These are phyloP conservation scores for Cryptomeria japonica DNA, from an alignment of 75 land plant genomes.

Conservation along the genomic window DNA sequence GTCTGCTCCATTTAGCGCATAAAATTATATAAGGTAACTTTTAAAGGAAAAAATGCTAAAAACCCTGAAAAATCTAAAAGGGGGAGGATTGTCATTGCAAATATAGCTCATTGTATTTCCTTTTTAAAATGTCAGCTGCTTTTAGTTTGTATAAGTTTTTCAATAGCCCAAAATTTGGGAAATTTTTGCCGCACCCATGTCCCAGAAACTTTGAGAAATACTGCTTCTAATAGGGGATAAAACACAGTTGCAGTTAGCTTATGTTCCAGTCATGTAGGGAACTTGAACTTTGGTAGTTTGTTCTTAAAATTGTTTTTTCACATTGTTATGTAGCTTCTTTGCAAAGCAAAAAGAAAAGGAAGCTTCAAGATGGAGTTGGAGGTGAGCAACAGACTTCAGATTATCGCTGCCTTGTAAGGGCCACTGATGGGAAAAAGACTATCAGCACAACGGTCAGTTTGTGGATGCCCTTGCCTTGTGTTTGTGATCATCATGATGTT, in stretches of 20 bases:
- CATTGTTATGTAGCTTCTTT: slow-evolving; percentile 46
- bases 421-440: slow-evolving; percentile 85
- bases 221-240: not conserved
- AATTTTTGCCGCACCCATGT: no score
- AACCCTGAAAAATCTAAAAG: no score
- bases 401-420: slow-evolving; percentile 72
- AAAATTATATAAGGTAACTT: no score
- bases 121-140: no score
- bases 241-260: not conserved
- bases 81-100: no score
- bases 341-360: slow-evolving; percentile 38
- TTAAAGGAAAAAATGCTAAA: no score
- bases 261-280: not conserved
- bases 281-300: not conserved
- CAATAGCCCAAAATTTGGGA: no score
- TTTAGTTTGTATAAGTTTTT: no score
- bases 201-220: no score
- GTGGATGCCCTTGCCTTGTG: not conserved
- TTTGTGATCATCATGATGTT: not conserved
- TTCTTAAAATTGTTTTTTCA: not conserved
- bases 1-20: no score
- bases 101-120: no score
- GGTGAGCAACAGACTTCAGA: slow-evolving; percentile 29
- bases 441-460: slow-evolving; percentile 58
- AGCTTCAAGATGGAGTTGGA: slow-evolving; percentile 40